Conservation (phyloP, 305 asterid genomes). For the Fraxinus ornus region DNA sequence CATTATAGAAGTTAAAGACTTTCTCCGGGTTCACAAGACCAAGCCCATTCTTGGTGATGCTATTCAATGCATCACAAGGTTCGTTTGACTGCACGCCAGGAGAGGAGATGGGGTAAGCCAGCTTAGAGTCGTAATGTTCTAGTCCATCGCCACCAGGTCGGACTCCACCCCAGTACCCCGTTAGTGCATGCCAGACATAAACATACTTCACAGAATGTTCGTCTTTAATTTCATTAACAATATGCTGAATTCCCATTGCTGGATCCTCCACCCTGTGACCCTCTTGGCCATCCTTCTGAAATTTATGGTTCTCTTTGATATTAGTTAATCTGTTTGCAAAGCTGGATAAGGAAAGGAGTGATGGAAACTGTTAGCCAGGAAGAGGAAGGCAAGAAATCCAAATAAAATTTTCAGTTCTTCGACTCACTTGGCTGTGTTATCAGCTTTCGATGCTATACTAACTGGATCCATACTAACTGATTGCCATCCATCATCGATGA, state of each 20-base stretch:
- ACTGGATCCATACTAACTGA: constrained; percentile 75
- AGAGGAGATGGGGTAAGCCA: constrained; percentile 73
- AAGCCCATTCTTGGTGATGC: constrained; percentile 69
- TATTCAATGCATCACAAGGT: constrained; percentile 55
- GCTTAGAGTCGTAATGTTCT: constrained; percentile 73
- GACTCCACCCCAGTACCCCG: constrained; percentile 96
- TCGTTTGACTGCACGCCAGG: constrained; percentile 75
- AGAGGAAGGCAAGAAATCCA: constrained; percentile 2
- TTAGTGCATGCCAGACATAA: constrained; percentile 81
- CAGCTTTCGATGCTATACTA: constrained; percentile 47
- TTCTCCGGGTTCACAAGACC: constrained; percentile 86
- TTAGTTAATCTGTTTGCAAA: constrained; percentile 77
- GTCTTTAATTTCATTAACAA: constrained; percentile 62
- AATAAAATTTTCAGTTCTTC: background rate
- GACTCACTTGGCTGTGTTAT: constrained; percentile 76
- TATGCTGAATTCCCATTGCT: constrained; percentile 58
- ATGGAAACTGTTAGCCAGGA: constrained; percentile 13
- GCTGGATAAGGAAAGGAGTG: constrained; percentile 39
- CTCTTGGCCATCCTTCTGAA: constrained; percentile 66
- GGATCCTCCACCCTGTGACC: constrained; percentile 61
- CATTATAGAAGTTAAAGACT: constrained; percentile 71
- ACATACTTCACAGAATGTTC: constrained; percentile 69
- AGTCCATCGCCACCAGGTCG: constrained; percentile 53
- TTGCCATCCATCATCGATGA: constrained; percentile 96
- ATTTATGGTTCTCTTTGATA: constrained; percentile 87